Base-by-base conservation (phyloP, 345 rosid species). In the Lepidium sativum region DNA sequence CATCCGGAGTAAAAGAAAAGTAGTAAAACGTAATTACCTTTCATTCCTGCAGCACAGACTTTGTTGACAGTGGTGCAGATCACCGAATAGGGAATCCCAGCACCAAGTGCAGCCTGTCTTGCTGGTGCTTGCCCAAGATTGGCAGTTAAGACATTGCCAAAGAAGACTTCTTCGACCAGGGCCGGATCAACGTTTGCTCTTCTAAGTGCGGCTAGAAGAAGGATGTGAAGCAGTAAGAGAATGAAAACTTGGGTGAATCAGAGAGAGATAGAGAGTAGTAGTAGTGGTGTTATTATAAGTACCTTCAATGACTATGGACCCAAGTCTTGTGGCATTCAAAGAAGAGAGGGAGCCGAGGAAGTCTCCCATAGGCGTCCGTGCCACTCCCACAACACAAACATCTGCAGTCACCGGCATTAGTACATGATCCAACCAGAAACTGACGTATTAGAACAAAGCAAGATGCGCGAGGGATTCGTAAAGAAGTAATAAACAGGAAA, bases 121-220 rank as follows among this genome's bases (percentile, higher is more conserved):
- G 99, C 97, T 34, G 97, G 97, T 76, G 99, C 97, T 78, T 90
- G 99, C 15, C 97, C 99, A 62, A 94, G 81, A 82, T 94, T 90
- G 56, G 96, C 97, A 54, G 84, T 84, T 44, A 88, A 86, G 64
- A 94, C 99, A 78, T 94, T 94, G 35, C 97, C 99, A 29, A 94
- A 84, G 82, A 84, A 81, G 16, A 94, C 96, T 77, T 90, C 99
- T 82, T 94, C 89, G 51, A 94, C 97, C 58, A 88, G 90, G 9
- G 85, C 74, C 23, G 97, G 92, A 68, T 86, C 91, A 63, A 94
- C 75, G 53, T 77, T 82, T 71, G 96, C 96, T 78, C 92, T 83
- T 66, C 44, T 78, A 66, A 94, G 97, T 64, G 99, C 92, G 70
- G 82, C 97, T 94, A 23, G 10, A 29, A 56, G 51, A 20, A 18